Evolutionary conservation across 306 rosid species (phyloP), one percentile per base, ranked within the genome.

Genomic region (Dryas alaskensis): DNA sequence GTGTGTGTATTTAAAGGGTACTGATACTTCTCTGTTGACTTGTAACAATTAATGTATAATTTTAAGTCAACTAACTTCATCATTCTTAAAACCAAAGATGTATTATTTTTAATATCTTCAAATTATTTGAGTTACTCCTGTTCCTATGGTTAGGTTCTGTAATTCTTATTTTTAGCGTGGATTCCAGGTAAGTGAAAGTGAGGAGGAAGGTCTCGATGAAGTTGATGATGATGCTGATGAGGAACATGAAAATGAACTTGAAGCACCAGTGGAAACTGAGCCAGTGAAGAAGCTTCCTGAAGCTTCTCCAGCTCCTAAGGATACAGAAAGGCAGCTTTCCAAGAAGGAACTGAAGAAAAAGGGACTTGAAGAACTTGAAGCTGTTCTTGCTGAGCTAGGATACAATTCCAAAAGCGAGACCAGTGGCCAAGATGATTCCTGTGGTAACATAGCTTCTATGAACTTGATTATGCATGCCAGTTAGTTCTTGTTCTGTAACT

Each of bases 301-400:
- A 73, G 76, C 81, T 45, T 45, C 84, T 59, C 67, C 31, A 31
- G 85, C 78, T 68, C 82, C 92, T 42, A 87, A 86, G 72, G 96
- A 90, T 58, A 57, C 90, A 6, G 96, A 90, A 76, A 83, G 96
- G 70, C 96, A 90, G 73, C 96, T 90, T 58, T 90, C 96, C 6
- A 90, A 90, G 84, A 90, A 90, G 82, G 96, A 90, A 78, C 74
- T 84, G 82, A 90, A 90, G 88, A 90, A 90, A 64, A 90, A 90
- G 72, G 96, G 73, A n/a, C 96, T 90, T 70, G 87, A 84, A 81
- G 96, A 87, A 76, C 92, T 90, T 65, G 96, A 88, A 0, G 96
- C 93, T 60, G 88, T 88, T 85, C 89, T 90, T 79, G 93, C 93
- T 63, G 96, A 90, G 81, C 78, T 90, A 60, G 96, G 96, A 64